phyloP scores from a whole-genome alignment of 352 stramenopile genomes.

The Globisporangium cederbergense region DNA sequence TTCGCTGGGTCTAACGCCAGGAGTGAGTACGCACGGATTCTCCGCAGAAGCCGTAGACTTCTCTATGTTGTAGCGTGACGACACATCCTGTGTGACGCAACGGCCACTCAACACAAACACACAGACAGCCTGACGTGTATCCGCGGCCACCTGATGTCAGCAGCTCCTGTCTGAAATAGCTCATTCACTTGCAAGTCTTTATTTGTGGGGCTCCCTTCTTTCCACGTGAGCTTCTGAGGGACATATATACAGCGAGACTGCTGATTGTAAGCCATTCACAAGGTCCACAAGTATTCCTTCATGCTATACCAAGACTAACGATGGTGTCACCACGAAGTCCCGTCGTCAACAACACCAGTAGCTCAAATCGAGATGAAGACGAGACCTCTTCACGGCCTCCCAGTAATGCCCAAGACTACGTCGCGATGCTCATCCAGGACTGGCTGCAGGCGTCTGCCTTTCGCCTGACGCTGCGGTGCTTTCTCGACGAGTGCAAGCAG shows the following conservation, averaged over 20 bases:
- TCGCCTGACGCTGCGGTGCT: conserved; percentile 30
- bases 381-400: background rate
- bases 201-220: background rate
- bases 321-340: conserved; percentile 2
- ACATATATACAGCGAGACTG: background rate
- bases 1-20: too few species aligned
- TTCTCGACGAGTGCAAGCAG: conserved; percentile 34
- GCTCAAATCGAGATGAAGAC: conserved; percentile 10
- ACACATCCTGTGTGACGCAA: too few species aligned
- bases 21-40: too few species aligned
- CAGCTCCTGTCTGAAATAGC: too few species aligned
- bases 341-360: background rate
- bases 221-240: background rate
- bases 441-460: conserved; percentile 38
- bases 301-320: background rate
- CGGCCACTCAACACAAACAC: too few species aligned
- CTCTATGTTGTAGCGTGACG: too few species aligned
- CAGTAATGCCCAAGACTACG: conserved; percentile 4
- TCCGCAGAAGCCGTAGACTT: too few species aligned
- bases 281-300: background rate
- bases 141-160: too few species aligned
- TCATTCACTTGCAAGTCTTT: background rate
- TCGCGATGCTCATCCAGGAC: conserved; percentile 43
- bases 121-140: too few species aligned
- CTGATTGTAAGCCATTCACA: background rate